A percentile compares a stretch with the other conserved stretches of the same genome.
Conservation (phyloP, 2,329 filamentous ascomycete genomes). For the Microcera coccophila region DNA sequence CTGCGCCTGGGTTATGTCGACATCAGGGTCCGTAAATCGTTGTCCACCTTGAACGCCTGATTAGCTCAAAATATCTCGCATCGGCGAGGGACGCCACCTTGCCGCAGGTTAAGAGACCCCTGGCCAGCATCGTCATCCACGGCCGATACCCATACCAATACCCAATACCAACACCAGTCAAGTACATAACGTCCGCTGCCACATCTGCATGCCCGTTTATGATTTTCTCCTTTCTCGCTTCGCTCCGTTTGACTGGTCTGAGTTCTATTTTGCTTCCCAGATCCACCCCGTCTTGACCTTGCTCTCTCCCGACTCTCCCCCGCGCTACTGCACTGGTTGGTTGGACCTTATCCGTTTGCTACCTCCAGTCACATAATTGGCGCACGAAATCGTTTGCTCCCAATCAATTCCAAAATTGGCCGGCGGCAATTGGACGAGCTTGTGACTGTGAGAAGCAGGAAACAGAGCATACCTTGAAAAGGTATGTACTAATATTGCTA, state of each 20-base stretch:
- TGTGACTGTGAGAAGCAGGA: no score
- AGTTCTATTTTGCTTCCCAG: no score
- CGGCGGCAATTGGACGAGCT: no score
- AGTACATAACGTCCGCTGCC: constrained; percentile 16
- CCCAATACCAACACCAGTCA: constrained; percentile 1
- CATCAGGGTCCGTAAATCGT: constrained; percentile 12
- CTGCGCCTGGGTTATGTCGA: constrained; percentile 15
- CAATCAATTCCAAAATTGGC: no score
- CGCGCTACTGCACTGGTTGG: constrained; percentile 16
- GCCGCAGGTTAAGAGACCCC: constrained; percentile 3
- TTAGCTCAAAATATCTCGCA: constrained; percentile 18
- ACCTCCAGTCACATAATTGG: constrained; percentile 17
- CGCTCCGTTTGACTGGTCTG: no score
- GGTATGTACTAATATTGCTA: no score
- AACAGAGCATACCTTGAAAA: no score
- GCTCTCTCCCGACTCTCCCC: constrained; percentile 11
- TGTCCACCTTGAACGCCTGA: constrained; percentile 15
- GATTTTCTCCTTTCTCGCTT: neutral
- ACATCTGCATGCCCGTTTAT: constrained; percentile 17
- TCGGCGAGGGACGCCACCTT: constrained; percentile 12
- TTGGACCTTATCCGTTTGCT: constrained; percentile 12
- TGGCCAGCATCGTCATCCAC: constrained; percentile 26
- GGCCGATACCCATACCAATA: neutral
- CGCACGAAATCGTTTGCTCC: constrained; percentile 13
- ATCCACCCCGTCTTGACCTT: constrained; percentile 8